phyloP scores from a whole-genome alignment of 345 rosid genomes.

The Lenwebbia sp. region DNA sequence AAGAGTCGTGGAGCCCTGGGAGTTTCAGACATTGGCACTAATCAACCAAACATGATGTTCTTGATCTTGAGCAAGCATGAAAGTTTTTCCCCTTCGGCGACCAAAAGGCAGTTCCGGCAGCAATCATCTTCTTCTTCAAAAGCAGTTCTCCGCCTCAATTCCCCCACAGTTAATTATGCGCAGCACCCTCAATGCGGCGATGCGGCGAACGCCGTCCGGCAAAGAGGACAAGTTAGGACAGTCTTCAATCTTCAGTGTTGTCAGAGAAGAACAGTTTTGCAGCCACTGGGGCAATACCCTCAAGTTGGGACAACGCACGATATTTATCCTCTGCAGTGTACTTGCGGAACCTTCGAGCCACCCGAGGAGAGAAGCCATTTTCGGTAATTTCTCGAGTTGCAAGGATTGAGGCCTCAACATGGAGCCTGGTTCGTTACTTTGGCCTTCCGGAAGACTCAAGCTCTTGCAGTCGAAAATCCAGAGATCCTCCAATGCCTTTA shows the following conservation, averaged over 20 bases:
- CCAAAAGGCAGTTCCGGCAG: no score
- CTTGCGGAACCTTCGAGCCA: constrained; percentile 8
- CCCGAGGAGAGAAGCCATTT: background rate
- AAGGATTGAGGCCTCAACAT: background rate
- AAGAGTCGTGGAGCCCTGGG: no score
- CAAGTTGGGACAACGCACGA: background rate
- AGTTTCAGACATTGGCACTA: no score
- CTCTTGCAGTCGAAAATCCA: background rate
- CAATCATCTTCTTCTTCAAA: background rate
- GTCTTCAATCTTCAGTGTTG: background rate
- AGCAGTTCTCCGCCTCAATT: no score
- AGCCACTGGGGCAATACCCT: background rate
- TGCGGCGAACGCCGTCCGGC: background rate
- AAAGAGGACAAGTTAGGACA: constrained; percentile 3
- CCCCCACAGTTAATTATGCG: background rate
- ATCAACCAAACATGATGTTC: no score
- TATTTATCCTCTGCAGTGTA: background rate
- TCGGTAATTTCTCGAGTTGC: background rate
- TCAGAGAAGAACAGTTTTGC: background rate
- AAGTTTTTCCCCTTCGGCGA: no score
- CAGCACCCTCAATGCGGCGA: constrained; percentile 2
- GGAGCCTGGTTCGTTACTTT: background rate
- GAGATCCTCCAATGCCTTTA: constrained; percentile 1
- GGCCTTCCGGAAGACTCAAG: background rate
- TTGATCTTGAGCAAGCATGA: no score